A percentile compares a stretch with the other conserved stretches of the same genome.
phyloP scores from a whole-genome alignment of 345 rosid genomes.

The Gossypium herbaceum region DNA sequence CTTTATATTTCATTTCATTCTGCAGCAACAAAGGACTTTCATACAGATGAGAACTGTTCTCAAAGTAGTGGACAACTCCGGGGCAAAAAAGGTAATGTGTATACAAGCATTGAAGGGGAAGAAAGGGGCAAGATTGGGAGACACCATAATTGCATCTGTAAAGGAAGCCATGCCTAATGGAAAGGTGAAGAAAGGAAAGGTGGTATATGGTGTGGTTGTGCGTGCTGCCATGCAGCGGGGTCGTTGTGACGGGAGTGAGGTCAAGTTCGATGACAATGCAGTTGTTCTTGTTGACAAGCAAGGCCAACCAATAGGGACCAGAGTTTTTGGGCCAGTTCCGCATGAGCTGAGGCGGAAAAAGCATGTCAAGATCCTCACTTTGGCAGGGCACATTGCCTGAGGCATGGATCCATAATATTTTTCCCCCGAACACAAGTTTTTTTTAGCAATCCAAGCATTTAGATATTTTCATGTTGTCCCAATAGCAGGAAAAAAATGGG shows the following conservation, averaged over 20 bases:
- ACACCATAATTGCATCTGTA: slow-evolving; percentile 75
- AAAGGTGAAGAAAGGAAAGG: slow-evolving; percentile 89
- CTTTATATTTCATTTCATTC: slow-evolving; percentile 5
- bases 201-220: slow-evolving; percentile 73
- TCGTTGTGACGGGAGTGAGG: slow-evolving; percentile 84
- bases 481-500: neutral
- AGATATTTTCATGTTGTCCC: neutral
- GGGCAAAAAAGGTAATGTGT: slow-evolving; percentile 89
- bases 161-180: slow-evolving; percentile 93
- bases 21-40: slow-evolving; percentile 70
- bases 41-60: slow-evolving; percentile 89
- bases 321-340: slow-evolving; percentile 89
- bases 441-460: neutral
- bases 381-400: slow-evolving; percentile 83
- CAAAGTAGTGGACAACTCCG: slow-evolving; percentile 85
- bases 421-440: neutral
- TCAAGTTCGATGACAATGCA: slow-evolving; percentile 92
- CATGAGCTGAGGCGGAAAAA: slow-evolving; percentile 84
- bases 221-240: slow-evolving; percentile 95
- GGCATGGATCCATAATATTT: neutral
- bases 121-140: slow-evolving; percentile 83
- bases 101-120: slow-evolving; percentile 70
- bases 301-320: slow-evolving; percentile 81
- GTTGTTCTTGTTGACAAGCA: slow-evolving; percentile 73
- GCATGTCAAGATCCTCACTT: slow-evolving; percentile 78